Evolutionary conservation across 805 yeast species (phyloP), one percentile per base, ranked within the genome.

Genomic region (Diddensiella transvaalensis): DNA sequence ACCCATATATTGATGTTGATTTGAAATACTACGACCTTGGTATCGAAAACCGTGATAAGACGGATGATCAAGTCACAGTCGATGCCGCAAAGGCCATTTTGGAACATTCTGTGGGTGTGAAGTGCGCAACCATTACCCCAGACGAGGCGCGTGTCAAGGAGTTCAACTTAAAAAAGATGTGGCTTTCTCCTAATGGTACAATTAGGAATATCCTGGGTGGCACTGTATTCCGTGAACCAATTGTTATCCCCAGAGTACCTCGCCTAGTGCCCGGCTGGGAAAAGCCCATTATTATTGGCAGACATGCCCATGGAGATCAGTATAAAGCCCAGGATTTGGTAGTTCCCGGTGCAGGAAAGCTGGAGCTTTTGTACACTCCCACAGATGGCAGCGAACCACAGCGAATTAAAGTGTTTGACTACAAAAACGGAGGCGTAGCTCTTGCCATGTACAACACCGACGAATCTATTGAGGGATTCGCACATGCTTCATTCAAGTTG

Each of bases 41-140:
- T 29, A 84, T 91, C 55, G 83, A 83, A 68, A 75, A 83, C 72
- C 80, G 98, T 65, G 97, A 91, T 69, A 67, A 78, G 60, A 91
- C 98, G 15, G 76, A 87, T 60, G 98, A 91, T 68, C 68, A 86
- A 70, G 91, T 91, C 57, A 91, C 98, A 17, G 65, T 77, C 30
- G 96, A 91, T 47, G 86, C 96, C 8, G 97, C 97, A 21, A 72
- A 83, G 44, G 98, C 98, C 46, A 90, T 88, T 59, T 72, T 82
- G 67, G 79, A 89, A 69, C 84, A 87, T 68, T 86, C 87, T 47
- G 98, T 91, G 49, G 98, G 96, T 24, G 87, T 91, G 60, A 91
- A 91, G 73, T 91, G 98, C 74, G 98, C 98, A 49, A 91, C 98
- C 45, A 91, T 91, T 67, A 91, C 98, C n/a, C 97, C 98, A 4